Percentiles rank a stretch among this genome's conserved stretches.
phyloP scores from a whole-genome alignment of 371 early-diverging fungal genomes.

The Mucor ambiguus region DNA sequence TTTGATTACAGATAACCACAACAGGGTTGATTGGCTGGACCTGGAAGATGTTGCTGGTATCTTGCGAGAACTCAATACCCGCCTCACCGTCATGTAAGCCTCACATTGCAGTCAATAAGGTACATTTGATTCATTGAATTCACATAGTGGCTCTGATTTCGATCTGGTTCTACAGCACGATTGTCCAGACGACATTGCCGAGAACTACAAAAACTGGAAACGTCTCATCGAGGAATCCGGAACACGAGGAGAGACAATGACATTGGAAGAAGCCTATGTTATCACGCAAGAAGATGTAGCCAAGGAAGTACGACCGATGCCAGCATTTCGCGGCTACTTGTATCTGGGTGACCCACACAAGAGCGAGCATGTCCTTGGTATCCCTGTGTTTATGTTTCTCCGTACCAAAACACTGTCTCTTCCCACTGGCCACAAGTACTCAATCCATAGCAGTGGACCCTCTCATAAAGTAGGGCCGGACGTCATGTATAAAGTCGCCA shows the following conservation, averaged over 20 bases:
- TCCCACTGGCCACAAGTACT: conserved; percentile 64
- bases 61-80: conserved; percentile 44
- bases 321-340: conserved; percentile 56
- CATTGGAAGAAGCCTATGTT: conserved; percentile 55
- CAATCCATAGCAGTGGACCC: conserved; percentile 50
- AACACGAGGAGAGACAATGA: conserved; percentile 27
- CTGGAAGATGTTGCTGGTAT: conserved; percentile 43
- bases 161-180: conserved; percentile 22
- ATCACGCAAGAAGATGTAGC: conserved; percentile 48
- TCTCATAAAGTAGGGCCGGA: conserved; percentile 53
- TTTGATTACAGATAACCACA: conserved; percentile 63
- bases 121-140: neutral
- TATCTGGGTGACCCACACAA: conserved; percentile 55
- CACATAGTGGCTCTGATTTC: conserved; percentile 44
- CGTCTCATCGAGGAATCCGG: conserved; percentile 9
- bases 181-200: neutral
- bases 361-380: conserved; percentile 41
- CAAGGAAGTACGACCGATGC: conserved; percentile 58
- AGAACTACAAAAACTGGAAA: conserved; percentile 29
- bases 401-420: conserved; percentile 54
- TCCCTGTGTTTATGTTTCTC: conserved; percentile 62
- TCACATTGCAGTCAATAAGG: no score
- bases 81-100: conserved; percentile 62
- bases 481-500: conserved; percentile 37
- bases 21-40: conserved; percentile 53